Conservation (phyloP, 2,329 filamentous ascomycete genomes). For the Ambrosiella cleistominuta region DNA sequence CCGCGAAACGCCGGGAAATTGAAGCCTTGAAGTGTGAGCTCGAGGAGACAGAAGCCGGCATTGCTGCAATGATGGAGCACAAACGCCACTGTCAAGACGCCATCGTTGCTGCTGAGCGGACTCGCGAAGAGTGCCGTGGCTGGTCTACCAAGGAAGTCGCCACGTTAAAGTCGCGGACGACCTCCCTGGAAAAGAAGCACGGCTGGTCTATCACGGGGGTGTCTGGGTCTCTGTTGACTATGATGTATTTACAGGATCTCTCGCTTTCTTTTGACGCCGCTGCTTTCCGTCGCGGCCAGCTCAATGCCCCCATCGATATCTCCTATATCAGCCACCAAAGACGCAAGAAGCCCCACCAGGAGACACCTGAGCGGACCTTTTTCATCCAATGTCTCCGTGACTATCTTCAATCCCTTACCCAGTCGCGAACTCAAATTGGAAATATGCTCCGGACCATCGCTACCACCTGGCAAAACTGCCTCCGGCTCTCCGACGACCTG, state of each 20-base stretch:
- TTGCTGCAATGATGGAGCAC: conserved; percentile 39
- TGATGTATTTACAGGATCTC: conserved; percentile 56
- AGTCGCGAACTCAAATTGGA: conserved; percentile 37
- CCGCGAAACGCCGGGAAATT: conserved; percentile 50
- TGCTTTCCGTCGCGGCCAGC: conserved; percentile 33
- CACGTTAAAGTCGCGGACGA: conserved; percentile 54
- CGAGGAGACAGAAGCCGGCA: conserved; percentile 45
- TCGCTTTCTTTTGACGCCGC: conserved; percentile 54
- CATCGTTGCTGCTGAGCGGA: conserved; percentile 64
- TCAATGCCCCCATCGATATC: conserved; percentile 45
- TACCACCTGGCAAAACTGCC: conserved; percentile 48
- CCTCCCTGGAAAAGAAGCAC: conserved; percentile 44
- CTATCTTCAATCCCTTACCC: conserved; percentile 43
- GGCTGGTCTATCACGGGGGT: conserved; percentile 58
- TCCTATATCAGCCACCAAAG: conserved; percentile 48
- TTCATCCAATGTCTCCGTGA: conserved; percentile 57
- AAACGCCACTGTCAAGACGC: conserved; percentile 55
- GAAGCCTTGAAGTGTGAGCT: conserved; percentile 49
- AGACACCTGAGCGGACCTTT: conserved; percentile 53
- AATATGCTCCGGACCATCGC: conserved; percentile 42
- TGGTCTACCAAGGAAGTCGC: conserved; percentile 74
- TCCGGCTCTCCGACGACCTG: conserved; percentile 40
- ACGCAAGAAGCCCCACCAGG: conserved; percentile 33
- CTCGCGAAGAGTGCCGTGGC: conserved; percentile 74
- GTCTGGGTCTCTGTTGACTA: conserved; percentile 44